These are phyloP conservation scores for Rubroshorea leprosula DNA, from an alignment of 345 rosid species.

Conservation along the genomic window DNA sequence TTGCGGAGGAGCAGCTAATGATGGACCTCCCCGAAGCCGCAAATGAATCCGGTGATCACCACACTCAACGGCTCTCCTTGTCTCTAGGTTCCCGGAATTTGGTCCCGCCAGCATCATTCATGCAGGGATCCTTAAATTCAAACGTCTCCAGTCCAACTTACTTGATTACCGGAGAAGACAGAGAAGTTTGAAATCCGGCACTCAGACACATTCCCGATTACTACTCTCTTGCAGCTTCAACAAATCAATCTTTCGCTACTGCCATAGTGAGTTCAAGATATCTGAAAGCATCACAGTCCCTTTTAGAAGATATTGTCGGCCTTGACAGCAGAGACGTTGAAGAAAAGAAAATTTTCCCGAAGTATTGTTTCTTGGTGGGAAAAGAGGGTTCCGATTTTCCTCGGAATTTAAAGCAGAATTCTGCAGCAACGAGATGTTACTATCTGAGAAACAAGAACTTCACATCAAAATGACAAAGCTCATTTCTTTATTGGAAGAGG, in stretches of 20 bases:
- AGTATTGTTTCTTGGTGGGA: constrained; percentile 39
- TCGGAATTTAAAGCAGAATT: constrained; percentile 61
- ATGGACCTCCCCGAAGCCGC: constrained; percentile 56
- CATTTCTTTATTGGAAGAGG: constrained; percentile 63
- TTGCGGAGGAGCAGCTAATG: constrained; percentile 34
- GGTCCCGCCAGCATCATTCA: too few relatives aligned
- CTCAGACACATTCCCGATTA: constrained; percentile 18
- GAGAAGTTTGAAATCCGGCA: too few relatives aligned
- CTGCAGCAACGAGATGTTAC: constrained; percentile 27
- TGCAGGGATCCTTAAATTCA: constrained; percentile 19
- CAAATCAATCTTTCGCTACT: constrained; percentile 27
- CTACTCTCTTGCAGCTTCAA: constrained; percentile 24
- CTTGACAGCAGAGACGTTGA: constrained; percentile 39
- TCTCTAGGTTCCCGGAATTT: constrained; percentile 51
- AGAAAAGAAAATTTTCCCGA: constrained; percentile 32
- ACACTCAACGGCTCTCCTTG: constrained; percentile 40
- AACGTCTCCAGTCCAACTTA: constrained; percentile 26
- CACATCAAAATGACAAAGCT: constrained; percentile 57
- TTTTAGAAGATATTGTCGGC: constrained; percentile 56
- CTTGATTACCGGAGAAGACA: constrained; percentile 29
- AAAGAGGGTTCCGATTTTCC: constrained; percentile 37
- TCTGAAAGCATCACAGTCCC: constrained; percentile 47
- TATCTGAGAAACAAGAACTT: constrained; percentile 49
- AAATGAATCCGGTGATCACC: constrained; percentile 30
- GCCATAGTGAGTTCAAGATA: constrained; percentile 45